Evolutionary conservation across 352 stramenopile species (phyloP), one percentile per base, ranked within the genome.

Genomic region (Pythium apleroticum): DNA sequence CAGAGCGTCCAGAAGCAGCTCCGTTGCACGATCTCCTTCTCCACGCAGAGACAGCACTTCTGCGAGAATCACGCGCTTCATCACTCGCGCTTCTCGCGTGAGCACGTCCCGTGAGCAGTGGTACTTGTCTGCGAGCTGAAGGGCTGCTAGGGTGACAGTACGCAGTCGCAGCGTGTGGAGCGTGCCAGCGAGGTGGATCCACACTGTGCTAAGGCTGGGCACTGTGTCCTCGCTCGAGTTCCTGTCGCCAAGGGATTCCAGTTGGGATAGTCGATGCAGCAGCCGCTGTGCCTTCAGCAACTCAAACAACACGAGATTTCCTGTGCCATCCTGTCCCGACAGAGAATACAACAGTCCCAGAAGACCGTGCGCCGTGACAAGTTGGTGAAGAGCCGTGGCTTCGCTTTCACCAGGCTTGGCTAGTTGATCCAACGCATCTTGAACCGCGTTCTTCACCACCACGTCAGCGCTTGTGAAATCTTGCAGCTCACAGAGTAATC

Each of bases 271-370:
- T 43, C 24, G 57, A 31, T 46, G 52, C 5, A 72, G 59, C 10
- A 31, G 30, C 4, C 80, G 63, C 35, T 85, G 76, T 4, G 86
- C 81, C 45, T 80, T 77, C 14, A 91, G 66, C 33, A 93, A 65
- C 68, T 95, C 84, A 46, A 91, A 81, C 14, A 84, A 69, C 20
- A 74, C 61, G 25, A 92, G 63, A 56, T 92, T 93, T 3, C 81
- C 81, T 2, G 81, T 90, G 3, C 30, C 30, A 41, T 92, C 85
- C 39, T 56, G 63, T 6, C 58, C 70, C 0, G 79, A 78, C 33
- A 83, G 66, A 9, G 67, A 59, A 58, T 81, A 93, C 62, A 78
- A 88, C 30, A 86, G 75, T 11, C 77, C 86, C 25, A 91, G 70
- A 15, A 95, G 68, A 49, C 69, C 78, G 50, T 95, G 86, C 11